A percentile compares a stretch with the other conserved stretches of the same genome.
phyloP scores from a whole-genome alignment of 2,329 filamentous ascomycete species.

The Fusarium virguliforme region DNA sequence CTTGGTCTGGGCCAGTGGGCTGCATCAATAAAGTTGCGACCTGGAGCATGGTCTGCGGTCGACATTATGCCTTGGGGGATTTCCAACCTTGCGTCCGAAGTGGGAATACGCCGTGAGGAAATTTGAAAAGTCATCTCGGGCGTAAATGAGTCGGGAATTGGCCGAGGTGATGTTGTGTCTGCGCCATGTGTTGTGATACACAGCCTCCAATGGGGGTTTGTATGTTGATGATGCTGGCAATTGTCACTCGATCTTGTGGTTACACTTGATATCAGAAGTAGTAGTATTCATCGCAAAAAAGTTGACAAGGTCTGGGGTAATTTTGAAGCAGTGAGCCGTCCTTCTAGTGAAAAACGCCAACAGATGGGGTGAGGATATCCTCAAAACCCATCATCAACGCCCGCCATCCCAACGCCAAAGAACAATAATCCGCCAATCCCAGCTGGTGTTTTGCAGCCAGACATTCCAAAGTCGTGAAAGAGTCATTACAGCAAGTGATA shows the following conservation, averaged over 20 bases:
- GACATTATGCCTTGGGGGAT: constrained; percentile 2
- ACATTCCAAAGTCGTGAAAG: constrained; percentile 24
- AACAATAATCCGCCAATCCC: constrained; percentile 17
- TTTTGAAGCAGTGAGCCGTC: constrained; percentile 15
- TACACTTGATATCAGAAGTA: not conserved
- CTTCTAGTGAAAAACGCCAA: not conserved
- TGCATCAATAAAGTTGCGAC: constrained; percentile 63
- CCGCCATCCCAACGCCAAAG: constrained; percentile 23
- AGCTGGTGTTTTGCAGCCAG: not conserved
- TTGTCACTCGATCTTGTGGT: not conserved
- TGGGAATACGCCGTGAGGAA: not conserved
- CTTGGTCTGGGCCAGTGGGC: constrained; percentile 62
- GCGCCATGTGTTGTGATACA: not conserved
- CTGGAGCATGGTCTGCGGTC: not conserved
- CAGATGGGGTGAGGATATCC: constrained; percentile 13
- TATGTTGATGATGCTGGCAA: not conserved
- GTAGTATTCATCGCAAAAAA: constrained; percentile 1
- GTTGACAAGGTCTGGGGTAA: not conserved
- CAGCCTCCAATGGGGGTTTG: not conserved
- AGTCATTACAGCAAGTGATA: constrained; percentile 34
- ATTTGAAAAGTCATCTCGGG: not conserved
- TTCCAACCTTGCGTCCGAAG: not conserved
- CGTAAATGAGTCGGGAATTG: not conserved
- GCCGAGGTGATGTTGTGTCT: not conserved
- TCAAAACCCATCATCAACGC: constrained; percentile 26